A percentile compares a stretch with the other conserved stretches of the same genome.
These are phyloP conservation scores for Dovyalis caffra DNA, from an alignment of 345 rosid genomes.

Conservation along the genomic window DNA sequence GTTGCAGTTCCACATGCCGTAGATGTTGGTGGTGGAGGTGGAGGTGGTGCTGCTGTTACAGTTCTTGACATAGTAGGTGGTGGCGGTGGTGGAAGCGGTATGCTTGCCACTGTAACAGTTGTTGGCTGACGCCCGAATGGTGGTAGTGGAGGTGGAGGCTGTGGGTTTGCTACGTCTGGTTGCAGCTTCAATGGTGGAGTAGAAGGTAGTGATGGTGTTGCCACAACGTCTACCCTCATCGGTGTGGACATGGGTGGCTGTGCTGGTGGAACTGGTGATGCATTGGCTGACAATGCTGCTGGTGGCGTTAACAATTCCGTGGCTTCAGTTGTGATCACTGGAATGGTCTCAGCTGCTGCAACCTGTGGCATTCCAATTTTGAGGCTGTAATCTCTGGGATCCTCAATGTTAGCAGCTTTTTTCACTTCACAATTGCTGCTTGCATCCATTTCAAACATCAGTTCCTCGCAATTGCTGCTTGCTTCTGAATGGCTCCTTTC, in stretches of 20 bases:
- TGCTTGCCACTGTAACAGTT: not conserved
- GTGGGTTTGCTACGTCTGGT: slow-evolving; percentile 8
- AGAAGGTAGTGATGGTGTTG: not conserved
- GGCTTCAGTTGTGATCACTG: not conserved
- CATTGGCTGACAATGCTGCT: slow-evolving; percentile 7
- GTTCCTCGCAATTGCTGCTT: not conserved
- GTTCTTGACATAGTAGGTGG: not conserved
- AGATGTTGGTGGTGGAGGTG: not conserved
- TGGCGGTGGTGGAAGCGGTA: slow-evolving; percentile 19
- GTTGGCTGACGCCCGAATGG: slow-evolving; percentile 4
- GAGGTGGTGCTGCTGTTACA: not conserved
- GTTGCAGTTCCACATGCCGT: not conserved
- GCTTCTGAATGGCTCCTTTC: not conserved
- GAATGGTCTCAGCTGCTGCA: not conserved
- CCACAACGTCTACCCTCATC: not conserved
- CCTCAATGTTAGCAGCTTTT: slow-evolving; percentile 17
- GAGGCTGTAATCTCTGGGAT: not conserved
- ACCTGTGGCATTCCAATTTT: slow-evolving; percentile 5
- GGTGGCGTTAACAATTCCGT: not conserved
- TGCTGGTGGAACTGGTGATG: slow-evolving; percentile 4
- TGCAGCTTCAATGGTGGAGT: slow-evolving; percentile 12
- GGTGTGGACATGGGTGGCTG: not conserved
- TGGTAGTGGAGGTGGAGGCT: slow-evolving; percentile 25
- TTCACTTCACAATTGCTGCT: slow-evolving; percentile 9
- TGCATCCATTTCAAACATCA: slow-evolving; percentile 2